Percentiles rank a stretch among this genome's conserved stretches.
These are phyloP conservation scores for Elsinoe batatas DNA, from an alignment of 2,329 filamentous ascomycete species.

Conservation along the genomic window DNA sequence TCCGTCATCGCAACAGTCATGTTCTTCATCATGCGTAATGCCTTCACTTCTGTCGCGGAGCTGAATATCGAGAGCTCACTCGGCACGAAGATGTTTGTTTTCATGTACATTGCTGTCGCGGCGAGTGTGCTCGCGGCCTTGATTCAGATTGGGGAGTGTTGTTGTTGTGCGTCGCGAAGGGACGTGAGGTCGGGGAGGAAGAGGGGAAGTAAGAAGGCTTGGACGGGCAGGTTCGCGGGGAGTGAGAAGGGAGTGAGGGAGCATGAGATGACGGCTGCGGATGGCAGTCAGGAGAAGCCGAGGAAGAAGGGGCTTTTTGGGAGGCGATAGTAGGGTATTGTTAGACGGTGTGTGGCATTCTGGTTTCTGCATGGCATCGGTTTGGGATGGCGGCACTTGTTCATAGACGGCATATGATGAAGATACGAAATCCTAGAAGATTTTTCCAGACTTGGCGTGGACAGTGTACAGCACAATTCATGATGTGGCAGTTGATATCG, in stretches of 20 bases:
- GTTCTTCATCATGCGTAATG: conserved; percentile 70
- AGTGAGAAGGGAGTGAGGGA: not conserved
- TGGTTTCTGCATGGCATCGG: not conserved
- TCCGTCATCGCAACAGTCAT: conserved; percentile 72
- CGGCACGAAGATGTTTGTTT: conserved; percentile 66
- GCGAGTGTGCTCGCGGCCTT: conserved; percentile 58
- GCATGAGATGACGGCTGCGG: conserved; percentile 13
- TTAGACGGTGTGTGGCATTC: not conserved
- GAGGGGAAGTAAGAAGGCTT: conserved; percentile 27
- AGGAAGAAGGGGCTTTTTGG: conserved; percentile 14
- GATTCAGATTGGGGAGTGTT: conserved; percentile 66
- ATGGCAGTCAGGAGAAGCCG: conserved; percentile 15
- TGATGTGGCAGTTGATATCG: not conserved
- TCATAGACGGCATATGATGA: not conserved
- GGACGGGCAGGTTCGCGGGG: not conserved
- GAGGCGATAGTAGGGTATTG: conserved; percentile 11
- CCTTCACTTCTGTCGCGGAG: conserved; percentile 57
- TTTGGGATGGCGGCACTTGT: not conserved
- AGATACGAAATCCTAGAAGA: not conserved
- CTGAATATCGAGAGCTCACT: conserved; percentile 67
- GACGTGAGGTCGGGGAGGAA: conserved; percentile 43
- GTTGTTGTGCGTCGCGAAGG: conserved; percentile 56
- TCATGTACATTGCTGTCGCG: conserved; percentile 76
- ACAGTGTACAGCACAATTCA: not conserved
- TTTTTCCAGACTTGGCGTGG: not conserved